Evolutionary conservation across 2,329 filamentous ascomycete species (phyloP), one percentile per base, ranked within the genome.

Genomic region (Neofusicoccum cordaticola): DNA sequence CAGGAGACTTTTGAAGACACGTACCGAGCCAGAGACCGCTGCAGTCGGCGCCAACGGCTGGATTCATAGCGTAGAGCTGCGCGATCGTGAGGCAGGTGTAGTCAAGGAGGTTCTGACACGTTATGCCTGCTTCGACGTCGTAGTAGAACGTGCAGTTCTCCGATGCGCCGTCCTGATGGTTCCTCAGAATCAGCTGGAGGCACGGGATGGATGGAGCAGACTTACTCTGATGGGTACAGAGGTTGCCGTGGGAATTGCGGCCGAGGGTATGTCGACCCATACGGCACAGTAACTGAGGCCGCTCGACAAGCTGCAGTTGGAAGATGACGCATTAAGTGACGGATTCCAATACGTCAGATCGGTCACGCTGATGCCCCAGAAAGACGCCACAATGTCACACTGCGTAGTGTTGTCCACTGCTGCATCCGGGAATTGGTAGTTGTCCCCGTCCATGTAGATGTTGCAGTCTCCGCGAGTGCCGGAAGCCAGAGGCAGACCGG

Each of bases 1-100:
- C 1, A 34, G 31, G 2, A 7, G 9, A 15, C 9, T 3, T 7
- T 11, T 2, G 13, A 12, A 2, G 5, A 6, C 34, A 34, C 47
- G 12, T 15, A 50, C 47, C 47, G 22, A 31, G 47, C 47, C 47
- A 50, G 6, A 53, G 12, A 7, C 51, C 50, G 37, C 17, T 3
- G 51, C 62, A 64, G 34, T 58, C 62, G 12, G 19, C 15, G 15
- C 31, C 42, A 31, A 60, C 52, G 13, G 51, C 17, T 4, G 52
- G 62, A 37, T 64, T 64, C 39, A 50, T 50, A 5, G 31, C 27
- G 22, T 35, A 58, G 31, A 64, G 56, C 42, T 58, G 51, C 27
- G 51, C 44, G 31, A 64, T 41, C 2, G 52, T 64, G 22, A 64
- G 37, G 27, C 45, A 51, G n/a, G 34, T 48, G n/a, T 9, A 34